Conservation (phyloP, 148 eudicot species). For the Rhododendron mucronatum region DNA sequence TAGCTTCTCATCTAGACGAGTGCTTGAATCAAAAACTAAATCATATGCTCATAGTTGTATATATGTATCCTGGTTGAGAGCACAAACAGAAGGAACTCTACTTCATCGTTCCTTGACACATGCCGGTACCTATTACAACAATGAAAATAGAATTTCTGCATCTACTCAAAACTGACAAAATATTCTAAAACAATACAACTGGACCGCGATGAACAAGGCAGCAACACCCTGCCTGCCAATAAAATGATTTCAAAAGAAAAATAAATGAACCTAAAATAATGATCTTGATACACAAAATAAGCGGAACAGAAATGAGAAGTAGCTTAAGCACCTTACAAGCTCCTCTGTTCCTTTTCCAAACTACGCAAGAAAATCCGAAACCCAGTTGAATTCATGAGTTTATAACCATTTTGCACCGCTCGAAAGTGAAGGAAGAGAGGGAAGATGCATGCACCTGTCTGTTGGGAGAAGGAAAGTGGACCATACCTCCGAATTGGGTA, state of each 20-base stretch:
- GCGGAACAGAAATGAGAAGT: no score
- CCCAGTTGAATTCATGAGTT: constrained; percentile 25
- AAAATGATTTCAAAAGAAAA: background rate
- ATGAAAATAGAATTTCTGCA: background rate
- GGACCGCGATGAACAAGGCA: background rate
- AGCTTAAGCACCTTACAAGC: no score
- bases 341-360: no score
- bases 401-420: constrained; percentile 19
- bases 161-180: background rate
- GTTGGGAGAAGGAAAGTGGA: background rate
- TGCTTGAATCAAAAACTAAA: background rate
- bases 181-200: background rate
- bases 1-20: no score
- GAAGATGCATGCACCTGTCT: constrained; percentile 1
- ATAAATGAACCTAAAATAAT: background rate
- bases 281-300: background rate
- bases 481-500: background rate
- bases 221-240: background rate
- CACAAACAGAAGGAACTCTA: background rate
- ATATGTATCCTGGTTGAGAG: background rate
- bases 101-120: background rate
- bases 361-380: background rate
- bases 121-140: background rate
- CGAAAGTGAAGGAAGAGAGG: background rate
- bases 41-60: background rate